Evolutionary conservation across 192 early-diverging fungal species (phyloP).

Genomic region (Gigaspora rosea): DNA sequence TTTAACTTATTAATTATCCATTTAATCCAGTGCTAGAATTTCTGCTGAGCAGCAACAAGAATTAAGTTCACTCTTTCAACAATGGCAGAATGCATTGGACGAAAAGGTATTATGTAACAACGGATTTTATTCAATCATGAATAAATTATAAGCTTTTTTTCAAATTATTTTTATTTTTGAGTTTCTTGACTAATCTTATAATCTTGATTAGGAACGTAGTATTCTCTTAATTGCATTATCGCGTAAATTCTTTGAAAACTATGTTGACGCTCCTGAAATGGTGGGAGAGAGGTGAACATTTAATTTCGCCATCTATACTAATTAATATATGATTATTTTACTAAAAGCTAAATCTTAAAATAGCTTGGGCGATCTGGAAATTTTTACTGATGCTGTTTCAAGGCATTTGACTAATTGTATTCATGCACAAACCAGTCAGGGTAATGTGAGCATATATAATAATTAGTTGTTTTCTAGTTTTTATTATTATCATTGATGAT

Average conservation of each 20-base stretch:
- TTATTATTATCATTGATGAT: background rate
- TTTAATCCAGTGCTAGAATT: conserved; percentile 26
- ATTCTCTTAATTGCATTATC: conserved; percentile 33
- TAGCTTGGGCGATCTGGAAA: conserved; percentile 34
- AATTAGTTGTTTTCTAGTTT: background rate
- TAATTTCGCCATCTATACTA: background rate
- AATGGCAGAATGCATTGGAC: conserved; percentile 23
- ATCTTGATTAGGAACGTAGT: conserved; percentile 36
- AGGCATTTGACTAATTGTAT: conserved; percentile 13
- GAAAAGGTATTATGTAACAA: conserved; percentile 20
- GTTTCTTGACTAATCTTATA: background rate
- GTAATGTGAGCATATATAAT: conserved; percentile 22
- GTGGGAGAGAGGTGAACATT: conserved; percentile 12
- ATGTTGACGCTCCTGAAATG: conserved; percentile 29
- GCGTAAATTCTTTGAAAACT: conserved; percentile 38
- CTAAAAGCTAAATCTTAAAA: background rate
- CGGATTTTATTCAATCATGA: background rate
- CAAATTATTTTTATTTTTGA: too few species aligned
- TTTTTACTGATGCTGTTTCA: conserved; percentile 36
- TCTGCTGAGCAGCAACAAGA: conserved; percentile 28
- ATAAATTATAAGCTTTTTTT: too few species aligned
- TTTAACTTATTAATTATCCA: conserved; percentile 2
- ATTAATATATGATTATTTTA: background rate
- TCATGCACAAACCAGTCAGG: conserved; percentile 36
- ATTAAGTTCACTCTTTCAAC: conserved; percentile 20